Evolutionary conservation across 129 eudicot genomes (phyloP).

Genomic region (Tanacetum coccineum): DNA sequence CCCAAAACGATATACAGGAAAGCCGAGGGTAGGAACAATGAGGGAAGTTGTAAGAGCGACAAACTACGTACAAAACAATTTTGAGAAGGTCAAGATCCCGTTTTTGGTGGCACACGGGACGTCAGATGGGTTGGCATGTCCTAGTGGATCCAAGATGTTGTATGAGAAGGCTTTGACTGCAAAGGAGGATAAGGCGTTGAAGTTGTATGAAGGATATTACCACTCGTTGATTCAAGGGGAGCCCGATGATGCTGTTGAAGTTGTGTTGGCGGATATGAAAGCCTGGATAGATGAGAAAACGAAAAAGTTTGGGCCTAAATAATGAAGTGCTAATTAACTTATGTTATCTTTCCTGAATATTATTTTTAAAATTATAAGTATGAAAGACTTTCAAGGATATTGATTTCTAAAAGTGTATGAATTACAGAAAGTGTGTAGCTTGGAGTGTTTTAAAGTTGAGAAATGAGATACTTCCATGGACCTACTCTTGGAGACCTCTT

Average conservation of each 20-base stretch:
- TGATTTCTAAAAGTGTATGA: too few species aligned
- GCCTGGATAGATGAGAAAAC: conserved; percentile 78
- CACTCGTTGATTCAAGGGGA: conserved; percentile 78
- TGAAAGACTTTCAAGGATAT: too few species aligned
- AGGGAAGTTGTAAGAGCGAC: conserved; percentile 49
- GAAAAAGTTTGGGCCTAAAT: conserved; percentile 43
- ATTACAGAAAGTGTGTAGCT: too few species aligned
- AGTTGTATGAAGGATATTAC: conserved; percentile 63
- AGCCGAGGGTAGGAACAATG: conserved; percentile 72
- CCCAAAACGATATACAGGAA: conserved; percentile 60
- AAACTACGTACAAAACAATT: conserved; percentile 48
- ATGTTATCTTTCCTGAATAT: too few species aligned
- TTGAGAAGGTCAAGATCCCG: conserved; percentile 52
- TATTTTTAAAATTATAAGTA: too few species aligned
- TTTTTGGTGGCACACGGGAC: conserved; percentile 65
- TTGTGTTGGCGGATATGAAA: conserved; percentile 72
- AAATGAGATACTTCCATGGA: too few species aligned
- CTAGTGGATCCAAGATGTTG: conserved; percentile 49
- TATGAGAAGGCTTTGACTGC: conserved; percentile 55
- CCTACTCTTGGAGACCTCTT: too few species aligned
- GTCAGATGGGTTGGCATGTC: conserved; percentile 51
- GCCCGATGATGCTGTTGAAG: conserved; percentile 56
- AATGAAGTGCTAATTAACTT: neutral
- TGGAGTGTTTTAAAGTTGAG: too few species aligned
- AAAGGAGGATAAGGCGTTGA: conserved; percentile 45